Conservation (phyloP, 108 stramenopile species). For the Chaetoceros tenuissimus region DNA sequence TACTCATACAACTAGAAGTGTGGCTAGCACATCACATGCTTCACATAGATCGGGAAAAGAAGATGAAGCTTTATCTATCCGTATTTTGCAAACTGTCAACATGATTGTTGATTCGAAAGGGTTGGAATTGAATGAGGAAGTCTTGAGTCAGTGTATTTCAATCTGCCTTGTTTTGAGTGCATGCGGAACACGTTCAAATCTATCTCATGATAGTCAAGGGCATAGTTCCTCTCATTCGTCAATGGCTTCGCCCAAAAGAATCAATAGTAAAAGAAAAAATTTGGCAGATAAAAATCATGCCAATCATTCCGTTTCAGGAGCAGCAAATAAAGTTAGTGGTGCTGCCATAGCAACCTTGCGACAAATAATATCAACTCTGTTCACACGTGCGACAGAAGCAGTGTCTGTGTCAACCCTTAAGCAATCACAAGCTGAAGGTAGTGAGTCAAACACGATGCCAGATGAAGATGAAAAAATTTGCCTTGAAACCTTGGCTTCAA, state of each 20-base stretch:
- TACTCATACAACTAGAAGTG: not conserved
- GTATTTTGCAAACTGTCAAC: constrained; percentile 31
- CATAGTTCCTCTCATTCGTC: too few species aligned
- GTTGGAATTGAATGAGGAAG: constrained; percentile 22
- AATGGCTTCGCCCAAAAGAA: too few species aligned
- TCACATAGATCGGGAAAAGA: constrained; percentile 25
- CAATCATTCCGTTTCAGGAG: too few species aligned
- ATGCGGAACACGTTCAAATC: too few species aligned
- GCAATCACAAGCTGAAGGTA: too few species aligned
- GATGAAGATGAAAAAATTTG: constrained; percentile 1
- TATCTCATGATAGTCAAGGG: too few species aligned
- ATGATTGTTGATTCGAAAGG: constrained; percentile 35
- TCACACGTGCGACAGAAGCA: not conserved
- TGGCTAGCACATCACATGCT: not conserved
- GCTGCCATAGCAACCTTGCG: not conserved
- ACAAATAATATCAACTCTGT: not conserved
- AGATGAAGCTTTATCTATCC: constrained; percentile 30
- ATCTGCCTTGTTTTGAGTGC: constrained; percentile 36
- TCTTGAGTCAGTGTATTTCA: constrained; percentile 20
- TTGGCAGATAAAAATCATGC: too few species aligned
- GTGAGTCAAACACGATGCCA: too few species aligned
- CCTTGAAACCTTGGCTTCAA: not conserved
- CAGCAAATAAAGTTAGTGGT: not conserved
- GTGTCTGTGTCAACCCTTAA: constrained; percentile 1
- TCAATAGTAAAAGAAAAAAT: too few species aligned